A percentile compares a stretch with the other conserved stretches of the same genome.
Conservation (phyloP, 805 yeast species). For the Starmerella vaccinii region DNA sequence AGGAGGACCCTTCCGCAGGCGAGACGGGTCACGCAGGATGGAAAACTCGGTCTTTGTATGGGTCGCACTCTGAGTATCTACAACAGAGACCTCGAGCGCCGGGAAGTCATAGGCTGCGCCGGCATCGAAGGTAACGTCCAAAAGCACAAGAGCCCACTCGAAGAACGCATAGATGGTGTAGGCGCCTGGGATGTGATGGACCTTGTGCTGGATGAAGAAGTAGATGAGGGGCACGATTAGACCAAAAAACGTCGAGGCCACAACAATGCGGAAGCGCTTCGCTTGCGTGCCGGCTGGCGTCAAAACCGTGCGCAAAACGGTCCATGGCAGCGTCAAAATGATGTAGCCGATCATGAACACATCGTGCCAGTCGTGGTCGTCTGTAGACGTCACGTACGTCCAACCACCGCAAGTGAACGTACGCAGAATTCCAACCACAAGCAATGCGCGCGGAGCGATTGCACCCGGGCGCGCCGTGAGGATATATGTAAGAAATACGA, state of each 20-base stretch:
- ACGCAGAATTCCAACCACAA: constrained; percentile 61
- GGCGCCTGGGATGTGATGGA: constrained; percentile 81
- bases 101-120: constrained; percentile 64
- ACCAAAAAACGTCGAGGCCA: constrained; percentile 57
- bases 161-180: constrained; percentile 88
- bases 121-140: constrained; percentile 79
- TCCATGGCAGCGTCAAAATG: constrained; percentile 87
- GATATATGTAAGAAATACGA: constrained; percentile 43
- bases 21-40: constrained; percentile 17
- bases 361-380: constrained; percentile 94
- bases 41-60: constrained; percentile 15
- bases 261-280: constrained; percentile 38
- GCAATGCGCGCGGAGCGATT: constrained; percentile 32
- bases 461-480: constrained; percentile 30
- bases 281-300: constrained; percentile 39
- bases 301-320: constrained; percentile 45
- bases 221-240: constrained; percentile 72
- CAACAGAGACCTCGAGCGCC: constrained; percentile 42
- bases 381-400: constrained; percentile 95
- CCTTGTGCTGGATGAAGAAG: constrained; percentile 87
- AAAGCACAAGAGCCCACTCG: constrained; percentile 80
- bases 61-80: constrained; percentile 26
- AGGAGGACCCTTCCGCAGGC: constrained; percentile 26
- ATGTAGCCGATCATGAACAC: constrained; percentile 89
- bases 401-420: constrained; percentile 97